phyloP scores from a whole-genome alignment of 208 protist genomes.

The Leishmania turanica region DNA sequence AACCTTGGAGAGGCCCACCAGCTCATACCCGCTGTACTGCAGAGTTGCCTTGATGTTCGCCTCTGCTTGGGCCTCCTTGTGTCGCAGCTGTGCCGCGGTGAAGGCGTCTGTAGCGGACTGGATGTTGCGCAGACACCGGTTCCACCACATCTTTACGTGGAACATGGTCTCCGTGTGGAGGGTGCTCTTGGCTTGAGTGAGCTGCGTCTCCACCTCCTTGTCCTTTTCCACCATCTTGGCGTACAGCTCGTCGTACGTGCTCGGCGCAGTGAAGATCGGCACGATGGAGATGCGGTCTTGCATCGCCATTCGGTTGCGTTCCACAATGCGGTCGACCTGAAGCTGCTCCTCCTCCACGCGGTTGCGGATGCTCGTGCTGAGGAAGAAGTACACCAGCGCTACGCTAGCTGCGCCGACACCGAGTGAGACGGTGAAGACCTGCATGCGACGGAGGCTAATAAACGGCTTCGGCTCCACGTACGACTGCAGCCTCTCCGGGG shows the following conservation, averaged over 20 bases:
- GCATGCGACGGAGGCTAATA: constrained; percentile 61
- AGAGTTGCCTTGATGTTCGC: constrained; percentile 57
- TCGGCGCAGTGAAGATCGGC: constrained; percentile 67
- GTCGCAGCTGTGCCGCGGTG: constrained; percentile 31
- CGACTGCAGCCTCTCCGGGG: constrained; percentile 69
- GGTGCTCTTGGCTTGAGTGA: constrained; percentile 50
- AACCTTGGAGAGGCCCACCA: constrained; percentile 52
- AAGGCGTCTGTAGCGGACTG: constrained; percentile 58
- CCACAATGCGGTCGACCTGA: constrained; percentile 47
- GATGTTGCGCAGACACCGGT: constrained; percentile 70
- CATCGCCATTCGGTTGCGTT: constrained; percentile 54
- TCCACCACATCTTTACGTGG: constrained; percentile 88
- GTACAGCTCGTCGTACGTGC: constrained; percentile 77
- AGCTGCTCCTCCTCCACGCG: constrained; percentile 59
- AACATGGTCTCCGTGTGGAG: constrained; percentile 80
- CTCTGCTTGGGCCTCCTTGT: constrained; percentile 43
- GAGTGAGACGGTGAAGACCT: constrained; percentile 74
- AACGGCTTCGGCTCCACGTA: constrained; percentile 86
- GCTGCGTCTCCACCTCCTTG: constrained; percentile 46
- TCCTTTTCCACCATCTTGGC: constrained; percentile 65
- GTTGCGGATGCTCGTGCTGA: constrained; percentile 72
- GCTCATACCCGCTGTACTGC: constrained; percentile 57
- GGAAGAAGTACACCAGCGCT: constrained; percentile 65
- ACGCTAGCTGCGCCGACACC: constrained; percentile 61
- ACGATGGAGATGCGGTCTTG: constrained; percentile 47